Evolutionary conservation across 352 stramenopile genomes (phyloP).

Genomic region (Phytopythium kandeliae): DNA sequence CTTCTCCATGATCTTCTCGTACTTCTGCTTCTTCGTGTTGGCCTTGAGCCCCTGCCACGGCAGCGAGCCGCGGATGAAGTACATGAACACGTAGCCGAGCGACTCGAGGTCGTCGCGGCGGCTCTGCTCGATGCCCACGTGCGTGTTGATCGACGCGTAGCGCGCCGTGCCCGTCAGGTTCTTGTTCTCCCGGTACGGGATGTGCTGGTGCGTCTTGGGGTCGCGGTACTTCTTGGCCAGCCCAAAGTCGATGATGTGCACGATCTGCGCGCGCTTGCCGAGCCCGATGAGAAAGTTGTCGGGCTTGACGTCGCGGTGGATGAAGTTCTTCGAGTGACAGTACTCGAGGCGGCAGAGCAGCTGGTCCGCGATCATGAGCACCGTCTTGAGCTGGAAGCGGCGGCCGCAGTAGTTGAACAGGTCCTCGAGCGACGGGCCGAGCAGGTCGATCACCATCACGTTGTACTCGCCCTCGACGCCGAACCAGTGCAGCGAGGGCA

Average conservation of each 20-base stretch:
- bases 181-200: constrained; percentile 89
- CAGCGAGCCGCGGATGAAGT: constrained; percentile 92
- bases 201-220: constrained; percentile 86
- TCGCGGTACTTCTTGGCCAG: constrained; percentile 90
- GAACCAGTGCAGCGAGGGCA: constrained; percentile 99
- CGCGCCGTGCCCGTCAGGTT: constrained; percentile 94
- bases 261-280: constrained; percentile 81
- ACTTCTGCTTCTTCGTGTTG: constrained; percentile 94
- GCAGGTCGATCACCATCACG: constrained; percentile 99
- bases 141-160: constrained; percentile 99
- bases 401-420: constrained; percentile 88
- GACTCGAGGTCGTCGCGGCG: constrained; percentile 97
- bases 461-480: constrained; percentile 99
- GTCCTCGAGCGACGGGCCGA: constrained; percentile 93
- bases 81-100: constrained; percentile 94
- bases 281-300: constrained; percentile 90
- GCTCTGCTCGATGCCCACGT: constrained; percentile 97
- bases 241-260: constrained; percentile 88
- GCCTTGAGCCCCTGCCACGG: constrained; percentile 98
- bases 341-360: constrained; percentile 84
- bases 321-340: constrained; percentile 88
- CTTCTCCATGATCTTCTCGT: constrained; percentile 99
- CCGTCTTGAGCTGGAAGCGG: constrained; percentile 93
- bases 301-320: constrained; percentile 88
- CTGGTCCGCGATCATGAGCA: constrained; percentile 92